These are phyloP conservation scores for Talaromyces nanjingensis DNA, from an alignment of 495 filamentous ascomycete species.

Conservation along the genomic window DNA sequence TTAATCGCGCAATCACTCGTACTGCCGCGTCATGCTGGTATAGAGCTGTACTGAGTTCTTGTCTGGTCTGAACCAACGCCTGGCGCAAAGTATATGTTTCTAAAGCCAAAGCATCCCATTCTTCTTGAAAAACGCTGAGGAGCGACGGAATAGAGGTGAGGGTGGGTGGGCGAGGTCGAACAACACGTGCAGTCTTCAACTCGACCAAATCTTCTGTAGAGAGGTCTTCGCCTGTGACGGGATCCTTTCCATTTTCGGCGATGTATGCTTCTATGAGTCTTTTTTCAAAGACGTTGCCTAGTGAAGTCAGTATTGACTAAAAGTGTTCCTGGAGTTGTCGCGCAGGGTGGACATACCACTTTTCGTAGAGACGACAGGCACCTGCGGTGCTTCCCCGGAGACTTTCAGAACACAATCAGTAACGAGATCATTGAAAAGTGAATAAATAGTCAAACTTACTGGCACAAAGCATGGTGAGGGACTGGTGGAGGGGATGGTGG, in stretches of 20 bases:
- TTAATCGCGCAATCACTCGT: slow-evolving; percentile 83
- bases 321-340: neutral
- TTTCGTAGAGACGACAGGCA: slow-evolving; percentile 90
- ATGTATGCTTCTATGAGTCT: slow-evolving; percentile 93
- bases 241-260: slow-evolving; percentile 87
- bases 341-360: slow-evolving; percentile 57
- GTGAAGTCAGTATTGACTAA: slow-evolving; percentile 21
- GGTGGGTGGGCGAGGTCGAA: slow-evolving; percentile 84
- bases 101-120: slow-evolving; percentile 91
- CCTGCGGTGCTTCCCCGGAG: slow-evolving; percentile 93
- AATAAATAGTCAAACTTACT: slow-evolving; percentile 44
- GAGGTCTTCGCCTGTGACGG: slow-evolving; percentile 86
- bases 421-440: neutral
- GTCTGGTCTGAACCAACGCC: slow-evolving; percentile 79
- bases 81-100: slow-evolving; percentile 86
- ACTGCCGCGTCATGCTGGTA: slow-evolving; percentile 96
- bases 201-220: slow-evolving; percentile 77
- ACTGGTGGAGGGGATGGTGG: slow-evolving; percentile 20
- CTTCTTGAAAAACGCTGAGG: slow-evolving; percentile 92
- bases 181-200: slow-evolving; percentile 72
- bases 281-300: slow-evolving; percentile 88
- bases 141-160: slow-evolving; percentile 96
- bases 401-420: slow-evolving; percentile 43
- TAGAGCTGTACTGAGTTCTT: slow-evolving; percentile 86
- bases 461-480: slow-evolving; percentile 62